Evolutionary conservation across 306 rosid genomes (phyloP).

Genomic region (Sindora glabra): DNA sequence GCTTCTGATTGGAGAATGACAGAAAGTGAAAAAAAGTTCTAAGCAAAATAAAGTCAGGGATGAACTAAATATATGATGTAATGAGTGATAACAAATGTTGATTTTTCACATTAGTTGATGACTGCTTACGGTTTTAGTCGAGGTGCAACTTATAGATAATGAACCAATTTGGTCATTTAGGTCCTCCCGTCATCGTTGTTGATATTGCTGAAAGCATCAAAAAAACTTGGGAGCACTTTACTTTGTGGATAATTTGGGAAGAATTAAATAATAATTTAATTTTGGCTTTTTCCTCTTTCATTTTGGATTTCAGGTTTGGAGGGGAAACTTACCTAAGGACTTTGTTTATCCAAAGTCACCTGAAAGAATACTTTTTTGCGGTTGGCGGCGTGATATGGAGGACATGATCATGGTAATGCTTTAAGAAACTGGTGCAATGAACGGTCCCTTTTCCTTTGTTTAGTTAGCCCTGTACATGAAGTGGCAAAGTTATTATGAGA

Average conservation of each 20-base stretch:
- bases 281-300: constrained; percentile 12
- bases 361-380: constrained; percentile 80
- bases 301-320: constrained; percentile 77
- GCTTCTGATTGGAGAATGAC: background rate
- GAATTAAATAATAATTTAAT: constrained; percentile 36
- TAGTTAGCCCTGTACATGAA: constrained; percentile 18
- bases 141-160: constrained; percentile 1
- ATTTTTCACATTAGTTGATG: constrained; percentile 16
- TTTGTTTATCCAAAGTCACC: constrained; percentile 63
- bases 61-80: background rate
- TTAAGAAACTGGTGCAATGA: constrained; percentile 19
- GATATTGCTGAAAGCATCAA: constrained; percentile 34
- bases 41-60: background rate
- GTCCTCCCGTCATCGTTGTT: constrained; percentile 40
- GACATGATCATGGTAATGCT: constrained; percentile 85
- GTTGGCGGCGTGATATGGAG: constrained; percentile 98
- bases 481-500: background rate
- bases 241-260: constrained; percentile 54
- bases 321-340: constrained; percentile 81
- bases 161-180: constrained; percentile 45
- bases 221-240: constrained; percentile 43
- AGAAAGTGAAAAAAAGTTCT: background rate
- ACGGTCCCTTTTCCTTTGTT: constrained; percentile 20
- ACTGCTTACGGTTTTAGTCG: constrained; percentile 19
- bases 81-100: no score